Base-by-base conservation (phyloP, 371 early-diverging fungal species). In the Polyrhizophydium stewartii region DNA sequence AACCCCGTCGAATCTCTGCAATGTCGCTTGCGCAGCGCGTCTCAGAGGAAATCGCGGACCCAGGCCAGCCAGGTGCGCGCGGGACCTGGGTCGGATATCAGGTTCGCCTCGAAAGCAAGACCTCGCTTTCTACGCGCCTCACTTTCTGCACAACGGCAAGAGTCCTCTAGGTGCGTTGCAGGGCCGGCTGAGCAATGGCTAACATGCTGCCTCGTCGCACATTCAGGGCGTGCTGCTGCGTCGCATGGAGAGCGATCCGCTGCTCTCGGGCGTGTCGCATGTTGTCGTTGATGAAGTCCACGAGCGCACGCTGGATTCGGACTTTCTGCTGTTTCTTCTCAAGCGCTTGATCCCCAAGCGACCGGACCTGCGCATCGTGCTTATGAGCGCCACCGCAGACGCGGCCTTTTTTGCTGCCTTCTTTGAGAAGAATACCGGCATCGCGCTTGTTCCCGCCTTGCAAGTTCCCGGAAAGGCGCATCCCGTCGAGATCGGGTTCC, bases 251-350 rank as follows among this genome's bases (percentile, higher is more conserved):
- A 94, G 94, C 9, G 96, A 96, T 67, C 99, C 99, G 0, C 95
- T 97, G 70, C 77, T 99, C 56, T 88, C 85, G 12, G 81, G 87
- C 27, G 97, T 97, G 75, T 88, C 87, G 45, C 90, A 89, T 61
- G 77, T 98, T 63, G 96, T 99, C 73, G 94, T 99, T 58, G 99
- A 99, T 74, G 99, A 98, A 73, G 98, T 98, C 21, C 99, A 99
- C 83, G 99, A 99, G 75, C 86, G 99, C 63, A 99, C 96, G 16
- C 75, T 97, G 55, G 96, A 97, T 61, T 99, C 99, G 0, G 99
- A 99, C 73, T 89, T 99, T 49, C 67, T 99, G 58, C 91, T 99
- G 79, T 97, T 96, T 2, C 81, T 99, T 31, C 87, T 99, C 63
- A 98, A 97, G 75, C 96, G 96, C 82, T 93, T 96, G 74, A 89